phyloP scores from a whole-genome alignment of 1,284 basidiomycete genomes.

The Trametes polyzona region DNA sequence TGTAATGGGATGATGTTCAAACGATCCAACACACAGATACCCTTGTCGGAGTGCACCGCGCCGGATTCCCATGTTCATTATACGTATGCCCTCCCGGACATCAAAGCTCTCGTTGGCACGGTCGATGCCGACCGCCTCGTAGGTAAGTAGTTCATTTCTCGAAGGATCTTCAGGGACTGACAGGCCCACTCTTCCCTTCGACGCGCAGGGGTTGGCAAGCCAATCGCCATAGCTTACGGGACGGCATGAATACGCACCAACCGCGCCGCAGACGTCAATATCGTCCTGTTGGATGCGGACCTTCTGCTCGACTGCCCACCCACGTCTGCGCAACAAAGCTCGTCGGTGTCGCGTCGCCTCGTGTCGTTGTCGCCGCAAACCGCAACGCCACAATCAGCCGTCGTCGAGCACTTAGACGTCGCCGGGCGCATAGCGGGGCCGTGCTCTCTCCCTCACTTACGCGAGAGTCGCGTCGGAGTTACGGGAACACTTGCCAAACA shows the following conservation, averaged over 20 bases:
- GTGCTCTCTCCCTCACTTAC: neutral
- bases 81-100: neutral
- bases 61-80: neutral
- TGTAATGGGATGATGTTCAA: slow-evolving; percentile 33
- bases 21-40: slow-evolving; percentile 1
- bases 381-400: neutral
- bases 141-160: slow-evolving; percentile 3
- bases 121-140: neutral
- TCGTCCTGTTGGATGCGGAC: neutral
- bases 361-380: too few relatives aligned
- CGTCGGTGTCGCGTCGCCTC: neutral
- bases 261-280: neutral
- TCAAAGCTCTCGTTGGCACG: neutral
- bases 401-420: neutral
- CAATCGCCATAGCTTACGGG: neutral
- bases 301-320: neutral
- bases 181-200: neutral
- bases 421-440: neutral
- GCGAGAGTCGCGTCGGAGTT: neutral
- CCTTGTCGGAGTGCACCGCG: neutral
- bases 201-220: neutral
- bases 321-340: neutral
- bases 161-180: neutral
- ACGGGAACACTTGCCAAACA: neutral
- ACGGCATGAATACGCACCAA: neutral